These are phyloP conservation scores for Colletotrichum filicis DNA, from an alignment of 2,329 filamentous ascomycete species.

Conservation along the genomic window DNA sequence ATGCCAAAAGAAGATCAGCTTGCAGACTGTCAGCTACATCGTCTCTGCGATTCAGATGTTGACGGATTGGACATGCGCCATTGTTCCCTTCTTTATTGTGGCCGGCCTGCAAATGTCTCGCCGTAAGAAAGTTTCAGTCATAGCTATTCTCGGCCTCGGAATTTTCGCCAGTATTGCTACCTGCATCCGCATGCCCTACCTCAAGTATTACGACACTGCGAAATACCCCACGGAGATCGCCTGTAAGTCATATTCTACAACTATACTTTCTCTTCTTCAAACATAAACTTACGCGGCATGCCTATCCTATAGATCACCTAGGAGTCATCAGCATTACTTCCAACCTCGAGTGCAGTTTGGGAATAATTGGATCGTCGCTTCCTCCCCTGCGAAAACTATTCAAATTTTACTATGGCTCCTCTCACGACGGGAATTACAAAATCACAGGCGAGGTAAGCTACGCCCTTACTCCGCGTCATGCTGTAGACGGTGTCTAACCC, in stretches of 20 bases:
- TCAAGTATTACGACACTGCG: slow-evolving; percentile 17
- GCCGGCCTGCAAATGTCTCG: slow-evolving; percentile 40
- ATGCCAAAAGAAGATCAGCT: slow-evolving; percentile 15
- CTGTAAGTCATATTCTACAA: not conserved
- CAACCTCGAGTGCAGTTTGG: slow-evolving; percentile 3
- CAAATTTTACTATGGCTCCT: slow-evolving; percentile 18
- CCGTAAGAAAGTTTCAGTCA: slow-evolving; percentile 36
- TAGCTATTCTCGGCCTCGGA: slow-evolving; percentile 13
- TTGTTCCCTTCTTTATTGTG: slow-evolving; percentile 44
- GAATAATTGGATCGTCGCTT: slow-evolving; percentile 16
- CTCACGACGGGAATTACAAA: slow-evolving; percentile 4
- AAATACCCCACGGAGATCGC: slow-evolving; percentile 3
- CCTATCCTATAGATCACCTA: slow-evolving; percentile 5
- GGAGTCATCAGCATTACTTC: slow-evolving; percentile 16
- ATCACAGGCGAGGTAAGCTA: slow-evolving; percentile 5
- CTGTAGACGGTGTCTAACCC: not conserved
- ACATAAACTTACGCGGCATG: not conserved
- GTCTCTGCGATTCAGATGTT: slow-evolving; percentile 39
- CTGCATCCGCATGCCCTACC: slow-evolving; percentile 2
- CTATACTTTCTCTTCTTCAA: too few relatives aligned
- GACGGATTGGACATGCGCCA: slow-evolving; percentile 43
- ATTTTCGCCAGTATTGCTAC: slow-evolving; percentile 11
- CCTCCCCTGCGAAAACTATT: slow-evolving; percentile 7
- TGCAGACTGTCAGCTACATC: slow-evolving; percentile 35
- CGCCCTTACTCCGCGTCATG: too few relatives aligned